Percentiles rank a stretch among this genome's conserved stretches.
Evolutionary conservation across 331 rosid genomes (phyloP).

Genomic region (Pyrus hybrid): DNA sequence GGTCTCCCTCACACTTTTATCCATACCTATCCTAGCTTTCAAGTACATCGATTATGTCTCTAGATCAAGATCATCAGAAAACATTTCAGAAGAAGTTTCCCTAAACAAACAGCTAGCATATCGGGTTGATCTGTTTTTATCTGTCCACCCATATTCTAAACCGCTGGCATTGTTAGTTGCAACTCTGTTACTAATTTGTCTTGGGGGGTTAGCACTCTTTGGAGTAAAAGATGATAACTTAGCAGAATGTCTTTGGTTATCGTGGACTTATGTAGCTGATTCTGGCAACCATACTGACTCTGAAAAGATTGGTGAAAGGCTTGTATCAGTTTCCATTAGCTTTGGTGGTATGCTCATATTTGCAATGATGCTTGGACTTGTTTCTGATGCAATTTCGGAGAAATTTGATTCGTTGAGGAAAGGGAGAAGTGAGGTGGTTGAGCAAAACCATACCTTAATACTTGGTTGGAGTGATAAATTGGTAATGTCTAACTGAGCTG

Average conservation of each 20-base stretch:
- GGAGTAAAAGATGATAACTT: conserved; percentile 72
- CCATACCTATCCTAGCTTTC: conserved; percentile 41
- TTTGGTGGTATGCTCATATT: conserved; percentile 93
- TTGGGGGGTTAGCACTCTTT: conserved; percentile 75
- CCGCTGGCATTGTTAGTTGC: conserved; percentile 74
- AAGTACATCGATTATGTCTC: conserved; percentile 55
- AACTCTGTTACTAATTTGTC: conserved; percentile 61
- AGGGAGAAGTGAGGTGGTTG: conserved; percentile 90
- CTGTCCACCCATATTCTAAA: conserved; percentile 83
- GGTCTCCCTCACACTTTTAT: conserved; percentile 40
- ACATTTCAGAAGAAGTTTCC: conserved; percentile 51
- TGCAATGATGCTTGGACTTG: conserved; percentile 98
- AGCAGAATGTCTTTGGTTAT: conserved; percentile 73
- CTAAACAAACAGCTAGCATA: conserved; percentile 68
- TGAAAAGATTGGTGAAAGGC: conserved; percentile 58
- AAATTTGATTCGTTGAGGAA: conserved; percentile 85
- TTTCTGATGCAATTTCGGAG: conserved; percentile 82
- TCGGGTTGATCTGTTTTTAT: conserved; percentile 63
- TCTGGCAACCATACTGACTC: conserved; percentile 84
- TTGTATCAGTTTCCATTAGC: conserved; percentile 84
- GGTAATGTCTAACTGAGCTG: conserved; percentile 29
- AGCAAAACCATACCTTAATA: conserved; percentile 76
- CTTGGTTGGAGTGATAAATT: conserved; percentile 95
- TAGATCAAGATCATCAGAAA: conserved; percentile 50
- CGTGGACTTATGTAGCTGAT: conserved; percentile 88